Base-by-base conservation (phyloP, 345 rosid genomes). In the Camelina laxa region DNA sequence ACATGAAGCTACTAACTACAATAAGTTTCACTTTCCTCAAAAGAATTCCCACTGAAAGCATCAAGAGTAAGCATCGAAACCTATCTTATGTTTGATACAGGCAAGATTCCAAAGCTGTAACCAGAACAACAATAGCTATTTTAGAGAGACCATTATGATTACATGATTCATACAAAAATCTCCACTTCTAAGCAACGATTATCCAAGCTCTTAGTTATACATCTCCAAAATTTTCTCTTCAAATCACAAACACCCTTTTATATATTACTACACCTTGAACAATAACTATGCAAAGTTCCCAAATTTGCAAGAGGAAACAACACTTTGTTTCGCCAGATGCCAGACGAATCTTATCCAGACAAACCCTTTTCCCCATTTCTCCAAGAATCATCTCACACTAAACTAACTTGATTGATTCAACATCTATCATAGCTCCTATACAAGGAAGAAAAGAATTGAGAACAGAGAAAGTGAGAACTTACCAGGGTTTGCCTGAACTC, bases 401-500 rank as follows among this genome's bases (percentile, higher is more conserved):
- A 60, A 10, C 3, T 8, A 39, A 17, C 59, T 63, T 20, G 9
- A n/a, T 51, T 31, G 33, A 48, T 14, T 17, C 35, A 56, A 7
- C 56, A 41, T 31, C 11, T 5, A 49, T 30, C 2, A 49, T 50
- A 22, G 36, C 19, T 44, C 10, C 27, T 31, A 30, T 19, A 63
- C 54, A 64, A 45, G 11, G 16, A 61, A 24, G 30, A 22, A 11
- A 58, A 30, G 2, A 27, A 50, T 4, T 31, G 3, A 36, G 22
- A 12, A 49, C 3, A 45, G 48, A 55, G 65, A 48, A 38, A 59
- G 30, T 16, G 60, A 24, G 30, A 60, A 49, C 9, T 12, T 64
- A 87, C 92, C 75, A 87, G 81, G 0, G 72, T 58, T 44, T 74
- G 81, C 20, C 89, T 85, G 62, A 92, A 89, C 84, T 89, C 91